Evolutionary conservation across 2,329 filamentous ascomycete genomes (phyloP).

Genomic region (Sporothrix humicola): DNA sequence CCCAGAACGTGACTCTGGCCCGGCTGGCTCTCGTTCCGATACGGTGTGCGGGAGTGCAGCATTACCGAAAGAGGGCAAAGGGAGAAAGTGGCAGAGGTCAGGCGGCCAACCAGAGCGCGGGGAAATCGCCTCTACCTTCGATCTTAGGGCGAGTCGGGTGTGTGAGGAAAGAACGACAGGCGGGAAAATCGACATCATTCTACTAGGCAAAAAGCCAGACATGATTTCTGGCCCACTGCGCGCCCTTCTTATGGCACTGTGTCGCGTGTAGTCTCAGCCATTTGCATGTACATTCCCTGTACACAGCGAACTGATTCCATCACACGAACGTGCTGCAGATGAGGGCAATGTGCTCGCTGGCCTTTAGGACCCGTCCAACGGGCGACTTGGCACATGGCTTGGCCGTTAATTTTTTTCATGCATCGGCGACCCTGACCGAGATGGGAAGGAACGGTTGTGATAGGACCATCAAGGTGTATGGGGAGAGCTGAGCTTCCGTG

Average conservation of each 20-base stretch:
- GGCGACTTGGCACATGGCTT: conserved; percentile 11
- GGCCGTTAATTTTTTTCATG: background rate
- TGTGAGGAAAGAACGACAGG: background rate
- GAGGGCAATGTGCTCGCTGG: background rate
- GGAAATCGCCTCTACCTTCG: conserved; percentile 1
- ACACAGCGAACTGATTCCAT: background rate
- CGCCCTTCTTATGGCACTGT: conserved; percentile 6
- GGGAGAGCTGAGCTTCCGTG: background rate
- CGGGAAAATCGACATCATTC: conserved; percentile 5
- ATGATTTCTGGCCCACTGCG: background rate
- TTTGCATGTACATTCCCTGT: background rate
- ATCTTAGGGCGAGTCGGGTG: conserved; percentile 10
- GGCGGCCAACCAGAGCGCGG: conserved; percentile 27
- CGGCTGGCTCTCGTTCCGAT: conserved; percentile 7
- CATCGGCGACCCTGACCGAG: conserved; percentile 24
- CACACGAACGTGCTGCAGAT: background rate
- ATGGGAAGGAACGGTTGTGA: background rate
- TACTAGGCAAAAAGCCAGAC: background rate
- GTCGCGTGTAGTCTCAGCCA: conserved; percentile 8
- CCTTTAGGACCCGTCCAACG: background rate
- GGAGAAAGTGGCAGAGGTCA: background rate
- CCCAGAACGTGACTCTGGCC: conserved; percentile 4
- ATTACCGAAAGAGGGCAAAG: conserved; percentile 23
- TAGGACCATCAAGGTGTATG: conserved; percentile 19
- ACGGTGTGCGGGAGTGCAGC: background rate